These are phyloP conservation scores for Oryza punctata DNA, from an alignment of 176 grass and related monocot genomes.

Conservation along the genomic window DNA sequence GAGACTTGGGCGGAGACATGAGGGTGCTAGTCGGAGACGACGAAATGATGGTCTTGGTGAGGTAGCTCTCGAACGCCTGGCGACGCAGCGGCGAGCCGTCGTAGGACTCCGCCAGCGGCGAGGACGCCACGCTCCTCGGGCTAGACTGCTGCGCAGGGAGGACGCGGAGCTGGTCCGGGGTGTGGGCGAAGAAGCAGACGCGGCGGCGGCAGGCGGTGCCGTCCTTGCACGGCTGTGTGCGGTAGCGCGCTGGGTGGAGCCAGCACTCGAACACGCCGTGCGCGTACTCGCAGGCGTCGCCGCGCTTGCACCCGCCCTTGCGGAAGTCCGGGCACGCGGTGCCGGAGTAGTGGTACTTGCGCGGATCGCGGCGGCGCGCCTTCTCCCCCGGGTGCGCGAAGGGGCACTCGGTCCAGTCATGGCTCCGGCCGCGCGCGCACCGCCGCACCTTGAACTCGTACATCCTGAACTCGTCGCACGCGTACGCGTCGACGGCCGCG, in stretches of 20 bases:
- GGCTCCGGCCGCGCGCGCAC: slow-evolving; percentile 68
- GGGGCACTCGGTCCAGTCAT: slow-evolving; percentile 99
- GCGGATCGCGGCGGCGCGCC: slow-evolving; percentile 78
- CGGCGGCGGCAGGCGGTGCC: slow-evolving; percentile 79
- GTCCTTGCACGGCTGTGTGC: slow-evolving; percentile 97
- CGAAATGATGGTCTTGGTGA: slow-evolving; percentile 49
- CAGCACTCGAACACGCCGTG: slow-evolving; percentile 99
- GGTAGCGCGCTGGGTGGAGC: slow-evolving; percentile 92
- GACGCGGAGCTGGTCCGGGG: slow-evolving; percentile 71
- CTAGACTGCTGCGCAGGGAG: slow-evolving; percentile 69
- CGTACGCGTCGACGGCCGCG: slow-evolving; percentile 55
- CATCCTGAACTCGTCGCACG: slow-evolving; percentile 93
- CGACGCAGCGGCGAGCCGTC: slow-evolving; percentile 81
- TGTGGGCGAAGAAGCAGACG: slow-evolving; percentile 98
- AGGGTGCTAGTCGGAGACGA: slow-evolving; percentile 81
- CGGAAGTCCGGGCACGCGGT: slow-evolving; percentile 90
- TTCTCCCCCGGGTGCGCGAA: slow-evolving; percentile 97
- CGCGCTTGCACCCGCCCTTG: slow-evolving; percentile 90
- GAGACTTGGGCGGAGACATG: slow-evolving; percentile 65
- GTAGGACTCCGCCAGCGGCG: slow-evolving; percentile 55
- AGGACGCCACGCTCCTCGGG: slow-evolving; percentile 5
- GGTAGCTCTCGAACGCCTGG: slow-evolving; percentile 64
- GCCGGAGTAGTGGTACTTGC: slow-evolving; percentile 95
- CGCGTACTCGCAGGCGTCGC: slow-evolving; percentile 84
- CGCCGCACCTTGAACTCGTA: slow-evolving; percentile 98